A percentile compares a stretch with the other conserved stretches of the same genome.
Evolutionary conservation across 441 rosid genomes (phyloP).

Genomic region (Pelargonium australe): DNA sequence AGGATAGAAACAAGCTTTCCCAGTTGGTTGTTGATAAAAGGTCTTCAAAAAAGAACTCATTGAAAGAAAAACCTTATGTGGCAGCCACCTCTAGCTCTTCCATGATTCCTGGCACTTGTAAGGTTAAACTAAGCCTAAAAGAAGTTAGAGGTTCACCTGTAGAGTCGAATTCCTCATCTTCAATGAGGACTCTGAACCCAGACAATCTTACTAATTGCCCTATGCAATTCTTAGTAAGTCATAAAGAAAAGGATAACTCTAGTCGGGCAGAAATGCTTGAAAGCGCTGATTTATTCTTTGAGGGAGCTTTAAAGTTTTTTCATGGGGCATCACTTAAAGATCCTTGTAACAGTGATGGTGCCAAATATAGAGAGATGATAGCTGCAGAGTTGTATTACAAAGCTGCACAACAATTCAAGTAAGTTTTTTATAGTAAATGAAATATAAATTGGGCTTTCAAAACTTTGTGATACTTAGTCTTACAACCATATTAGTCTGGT

Average conservation of each 20-base stretch:
- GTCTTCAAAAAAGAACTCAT: conserved; percentile 1
- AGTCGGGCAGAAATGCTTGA: conserved; percentile 5
- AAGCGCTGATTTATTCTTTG: conserved; percentile 1
- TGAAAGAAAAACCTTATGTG: conserved; percentile 7
- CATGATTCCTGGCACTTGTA: conserved; percentile 7
- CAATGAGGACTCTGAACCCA: conserved; percentile 4
- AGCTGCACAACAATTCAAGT: conserved; percentile 9
- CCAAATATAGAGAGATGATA: conserved; percentile 7
- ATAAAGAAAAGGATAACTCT: conserved; percentile 1
- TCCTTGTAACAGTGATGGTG: conserved; percentile 7
- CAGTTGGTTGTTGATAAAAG: background rate
- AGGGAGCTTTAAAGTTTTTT: conserved; percentile 8
- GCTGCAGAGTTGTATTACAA: conserved; percentile 10
- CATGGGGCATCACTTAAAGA: conserved; percentile 10
- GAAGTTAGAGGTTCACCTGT: conserved; percentile 8
- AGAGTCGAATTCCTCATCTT: conserved; percentile 1
- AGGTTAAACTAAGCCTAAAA: conserved; percentile 4
- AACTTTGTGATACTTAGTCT: background rate
- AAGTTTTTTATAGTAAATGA: background rate
- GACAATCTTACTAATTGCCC: conserved; percentile 8
- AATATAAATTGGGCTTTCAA: background rate
- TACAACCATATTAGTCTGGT: background rate
- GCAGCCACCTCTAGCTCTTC: conserved; percentile 10
- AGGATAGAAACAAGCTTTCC: background rate
- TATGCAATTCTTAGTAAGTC: background rate